These are phyloP conservation scores for Wickerhamiella hasegawae DNA, from an alignment of 805 yeast species.

Conservation along the genomic window DNA sequence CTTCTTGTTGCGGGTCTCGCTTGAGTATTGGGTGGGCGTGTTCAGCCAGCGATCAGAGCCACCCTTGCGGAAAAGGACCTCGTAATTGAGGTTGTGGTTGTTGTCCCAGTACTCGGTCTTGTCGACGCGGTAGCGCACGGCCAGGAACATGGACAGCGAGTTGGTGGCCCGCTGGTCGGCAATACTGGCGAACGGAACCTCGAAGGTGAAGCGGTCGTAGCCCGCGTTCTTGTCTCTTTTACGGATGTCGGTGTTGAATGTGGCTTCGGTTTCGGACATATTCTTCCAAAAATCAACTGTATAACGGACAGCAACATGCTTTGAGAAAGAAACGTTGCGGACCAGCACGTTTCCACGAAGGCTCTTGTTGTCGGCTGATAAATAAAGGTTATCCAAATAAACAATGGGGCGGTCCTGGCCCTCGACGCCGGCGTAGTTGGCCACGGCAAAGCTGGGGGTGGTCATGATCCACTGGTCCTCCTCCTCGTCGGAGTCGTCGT, in stretches of 20 bases:
- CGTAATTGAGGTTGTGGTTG: conserved; percentile 44
- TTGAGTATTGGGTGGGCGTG: background rate
- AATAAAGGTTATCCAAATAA: conserved; percentile 47
- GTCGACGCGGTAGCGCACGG: conserved; percentile 37
- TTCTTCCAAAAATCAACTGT: conserved; percentile 70
- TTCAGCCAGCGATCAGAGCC: background rate
- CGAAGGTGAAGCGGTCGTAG: conserved; percentile 54
- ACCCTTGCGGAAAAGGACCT: conserved; percentile 27
- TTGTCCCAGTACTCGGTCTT: conserved; percentile 64
- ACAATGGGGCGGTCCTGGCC: conserved; percentile 25
- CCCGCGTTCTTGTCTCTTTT: conserved; percentile 17
- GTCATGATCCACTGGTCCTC: conserved; percentile 20
- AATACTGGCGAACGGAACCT: conserved; percentile 25
- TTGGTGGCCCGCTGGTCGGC: conserved; percentile 13
- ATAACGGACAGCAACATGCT: conserved; percentile 53
- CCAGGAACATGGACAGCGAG: conserved; percentile 28
- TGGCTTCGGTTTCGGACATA: conserved; percentile 49
- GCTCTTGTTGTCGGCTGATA: conserved; percentile 40
- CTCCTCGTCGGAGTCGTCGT: conserved; percentile 19
- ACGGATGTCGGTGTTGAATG: conserved; percentile 36
- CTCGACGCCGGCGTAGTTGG: conserved; percentile 7
- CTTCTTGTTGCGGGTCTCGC: background rate
- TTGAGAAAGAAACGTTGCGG: conserved; percentile 52
- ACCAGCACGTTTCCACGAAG: conserved; percentile 68
- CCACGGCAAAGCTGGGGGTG: conserved; percentile 19